Percentiles rank a stretch among this genome's conserved stretches.
phyloP scores from a whole-genome alignment of 306 rosid species.

The Mimosa pudica region DNA sequence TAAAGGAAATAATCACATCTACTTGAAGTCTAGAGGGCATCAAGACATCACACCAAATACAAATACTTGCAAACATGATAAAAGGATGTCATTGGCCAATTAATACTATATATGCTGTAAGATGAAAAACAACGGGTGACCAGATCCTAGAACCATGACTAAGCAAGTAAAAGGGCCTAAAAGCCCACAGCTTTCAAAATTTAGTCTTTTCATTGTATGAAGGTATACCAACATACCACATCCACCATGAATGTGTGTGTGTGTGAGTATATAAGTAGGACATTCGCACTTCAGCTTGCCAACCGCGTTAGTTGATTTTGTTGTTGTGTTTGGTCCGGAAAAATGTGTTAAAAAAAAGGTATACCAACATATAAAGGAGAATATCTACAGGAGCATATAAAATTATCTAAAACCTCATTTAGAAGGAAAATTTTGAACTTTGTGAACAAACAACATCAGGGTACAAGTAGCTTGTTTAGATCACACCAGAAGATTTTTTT shows the following conservation, averaged over 20 bases:
- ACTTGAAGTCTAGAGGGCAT: conserved; percentile 24
- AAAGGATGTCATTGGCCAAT: conserved; percentile 4
- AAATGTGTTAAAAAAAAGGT: not conserved
- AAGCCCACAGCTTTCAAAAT: not conserved
- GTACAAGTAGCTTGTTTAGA: conserved; percentile 13
- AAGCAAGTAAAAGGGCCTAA: not conserved
- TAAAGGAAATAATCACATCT: conserved; percentile 10
- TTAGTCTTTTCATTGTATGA: conserved; percentile 20
- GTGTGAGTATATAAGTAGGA: too few species aligned
- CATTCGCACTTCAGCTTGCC: too few species aligned
- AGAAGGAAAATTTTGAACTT: not conserved
- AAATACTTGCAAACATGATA: conserved; percentile 20
- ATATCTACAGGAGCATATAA: not conserved
- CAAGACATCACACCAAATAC: conserved; percentile 19
- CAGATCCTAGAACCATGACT: conserved; percentile 8
- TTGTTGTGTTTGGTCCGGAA: too few species aligned
- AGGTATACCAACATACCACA: conserved; percentile 19
- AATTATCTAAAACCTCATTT: not conserved
- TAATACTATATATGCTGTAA: not conserved
- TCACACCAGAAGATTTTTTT: not conserved
- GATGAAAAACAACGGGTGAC: conserved; percentile 5
- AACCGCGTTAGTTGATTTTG: too few species aligned
- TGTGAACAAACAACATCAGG: not conserved
- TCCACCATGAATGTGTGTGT: too few species aligned
- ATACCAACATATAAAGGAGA: conserved; percentile 18